Base-by-base conservation (phyloP, 345 rosid genomes). In the Populus davidiana region DNA sequence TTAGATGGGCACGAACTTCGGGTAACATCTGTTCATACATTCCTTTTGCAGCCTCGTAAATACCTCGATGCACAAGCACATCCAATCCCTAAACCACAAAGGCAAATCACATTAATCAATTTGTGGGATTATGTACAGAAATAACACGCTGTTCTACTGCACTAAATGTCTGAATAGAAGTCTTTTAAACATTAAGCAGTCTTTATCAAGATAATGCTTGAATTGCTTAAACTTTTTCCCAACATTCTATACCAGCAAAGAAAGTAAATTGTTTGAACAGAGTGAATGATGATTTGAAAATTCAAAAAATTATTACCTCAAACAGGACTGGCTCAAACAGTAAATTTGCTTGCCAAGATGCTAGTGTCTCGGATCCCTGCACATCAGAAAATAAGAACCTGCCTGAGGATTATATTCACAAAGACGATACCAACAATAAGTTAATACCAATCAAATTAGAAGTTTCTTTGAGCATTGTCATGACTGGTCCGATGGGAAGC, bases 11-110 rank as follows among this genome's bases (percentile, higher is more conserved):
- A 3, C 69, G 88, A 36, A 92, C 91, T 86, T 96, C 97, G 1
- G 98, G 97, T 87, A 96, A 80, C 92, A 92, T 91, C 80, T 96
- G 97, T 35, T 89, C 89, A 71, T 91, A 96, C 27, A 91, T 91
- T 20, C 98, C 99, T 86, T 94, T 96, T 33, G 99, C 99, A 71
- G 97, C 99, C 90, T 94, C 98, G 62, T 96, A 94, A 73, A 96
- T 96, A 20, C 99, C 99, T 88, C 98, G 89, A 70, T 96, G 99
- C 78, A 92, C 97, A 79, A 74, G 88, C 54, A 90, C 90, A 84
- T 91, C 94, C 71, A 92, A 74, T 33, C 94, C 97, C 96, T 93
- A 84, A 65, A 83, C 43, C 56, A 75, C 70, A 50, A 67, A 74
- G 69, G 78, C 44, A 38, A 41, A 81, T 38, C 61, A 35, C 38